phyloP scores from a whole-genome alignment of 2,329 filamentous ascomycete species.

The Xylaria sp. region DNA sequence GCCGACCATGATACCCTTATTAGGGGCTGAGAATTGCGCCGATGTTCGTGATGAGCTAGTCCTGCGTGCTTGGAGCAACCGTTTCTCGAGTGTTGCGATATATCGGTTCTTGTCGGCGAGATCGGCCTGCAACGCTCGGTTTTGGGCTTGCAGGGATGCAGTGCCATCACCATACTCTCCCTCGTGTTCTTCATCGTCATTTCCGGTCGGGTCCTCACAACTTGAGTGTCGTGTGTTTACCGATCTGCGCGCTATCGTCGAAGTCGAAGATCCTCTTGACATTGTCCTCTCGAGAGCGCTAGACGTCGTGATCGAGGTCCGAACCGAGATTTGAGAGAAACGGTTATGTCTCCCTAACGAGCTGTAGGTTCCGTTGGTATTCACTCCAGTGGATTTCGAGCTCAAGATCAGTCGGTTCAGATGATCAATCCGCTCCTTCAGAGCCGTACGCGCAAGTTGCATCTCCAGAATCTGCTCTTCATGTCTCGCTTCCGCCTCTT shows the following conservation, averaged over 20 bases:
- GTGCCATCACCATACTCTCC: conserved; percentile 84
- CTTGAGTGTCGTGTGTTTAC: conserved; percentile 42
- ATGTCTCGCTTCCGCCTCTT: conserved; percentile 78
- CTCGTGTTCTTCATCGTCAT: conserved; percentile 62
- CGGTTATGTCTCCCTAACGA: conserved; percentile 60
- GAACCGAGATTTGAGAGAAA: conserved; percentile 57
- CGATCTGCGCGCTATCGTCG: conserved; percentile 53
- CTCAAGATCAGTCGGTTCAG: conserved; percentile 91
- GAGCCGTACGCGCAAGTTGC: conserved; percentile 88
- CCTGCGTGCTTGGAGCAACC: conserved; percentile 80
- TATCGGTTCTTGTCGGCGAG: conserved; percentile 96
- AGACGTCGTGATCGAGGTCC: conserved; percentile 67
- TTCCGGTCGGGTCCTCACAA: conserved; percentile 36
- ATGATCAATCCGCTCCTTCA: conserved; percentile 97
- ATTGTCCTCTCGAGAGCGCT: conserved; percentile 56
- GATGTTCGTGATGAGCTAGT: conserved; percentile 87
- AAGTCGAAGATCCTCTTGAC: conserved; percentile 61
- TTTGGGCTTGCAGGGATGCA: conserved; percentile 77
- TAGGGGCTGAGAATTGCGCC: conserved; percentile 58
- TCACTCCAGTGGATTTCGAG: conserved; percentile 93
- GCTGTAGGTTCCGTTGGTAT: conserved; percentile 67
- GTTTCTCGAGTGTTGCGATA: conserved; percentile 87
- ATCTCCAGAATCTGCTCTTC: conserved; percentile 98
- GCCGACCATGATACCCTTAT: conserved; percentile 62
- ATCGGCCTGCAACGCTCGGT: conserved; percentile 88